These are phyloP conservation scores for Dactylellina haptotyla DNA, from an alignment of 2,329 filamentous ascomycete species.

Conservation along the genomic window DNA sequence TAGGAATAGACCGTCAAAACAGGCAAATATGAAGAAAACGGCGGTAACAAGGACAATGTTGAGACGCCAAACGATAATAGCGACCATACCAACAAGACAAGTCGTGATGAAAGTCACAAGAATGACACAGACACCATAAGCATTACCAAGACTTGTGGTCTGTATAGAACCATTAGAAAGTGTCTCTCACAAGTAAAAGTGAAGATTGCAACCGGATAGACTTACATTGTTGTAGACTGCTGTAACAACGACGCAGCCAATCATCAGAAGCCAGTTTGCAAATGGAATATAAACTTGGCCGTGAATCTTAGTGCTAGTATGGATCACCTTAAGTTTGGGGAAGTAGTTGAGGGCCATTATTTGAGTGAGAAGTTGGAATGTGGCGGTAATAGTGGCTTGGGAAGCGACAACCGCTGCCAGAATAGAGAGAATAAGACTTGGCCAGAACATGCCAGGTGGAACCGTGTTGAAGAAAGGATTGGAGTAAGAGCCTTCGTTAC, in stretches of 20 bases:
- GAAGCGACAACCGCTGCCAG: constrained; percentile 78
- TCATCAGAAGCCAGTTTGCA: constrained; percentile 80
- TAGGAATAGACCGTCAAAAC: constrained; percentile 75
- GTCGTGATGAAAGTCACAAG: constrained; percentile 82
- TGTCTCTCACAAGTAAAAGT: constrained; percentile 21
- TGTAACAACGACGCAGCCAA: constrained; percentile 78
- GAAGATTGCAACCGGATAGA: no score
- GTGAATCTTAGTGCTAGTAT: constrained; percentile 76
- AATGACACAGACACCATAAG: constrained; percentile 82
- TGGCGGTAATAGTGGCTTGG: constrained; percentile 80
- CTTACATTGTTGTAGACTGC: constrained; percentile 76
- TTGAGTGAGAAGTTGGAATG: constrained; percentile 76
- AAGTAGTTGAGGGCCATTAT: constrained; percentile 79
- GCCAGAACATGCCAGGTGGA: constrained; percentile 74
- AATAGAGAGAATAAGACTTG: constrained; percentile 74
- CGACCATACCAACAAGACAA: constrained; percentile 75
- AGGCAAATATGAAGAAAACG: constrained; percentile 72
- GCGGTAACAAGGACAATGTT: constrained; percentile 70
- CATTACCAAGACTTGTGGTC: constrained; percentile 76
- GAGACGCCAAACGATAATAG: constrained; percentile 76
- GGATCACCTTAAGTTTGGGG: constrained; percentile 77
- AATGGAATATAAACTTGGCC: constrained; percentile 81
- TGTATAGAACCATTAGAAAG: constrained; percentile 57
- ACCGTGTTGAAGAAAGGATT: constrained; percentile 80
- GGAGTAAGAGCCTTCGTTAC: constrained; percentile 69